A percentile compares a stretch with the other conserved stretches of the same genome.
Conservation (phyloP, 352 stramenopile genomes). For the Phytopythium kandeliae region DNA sequence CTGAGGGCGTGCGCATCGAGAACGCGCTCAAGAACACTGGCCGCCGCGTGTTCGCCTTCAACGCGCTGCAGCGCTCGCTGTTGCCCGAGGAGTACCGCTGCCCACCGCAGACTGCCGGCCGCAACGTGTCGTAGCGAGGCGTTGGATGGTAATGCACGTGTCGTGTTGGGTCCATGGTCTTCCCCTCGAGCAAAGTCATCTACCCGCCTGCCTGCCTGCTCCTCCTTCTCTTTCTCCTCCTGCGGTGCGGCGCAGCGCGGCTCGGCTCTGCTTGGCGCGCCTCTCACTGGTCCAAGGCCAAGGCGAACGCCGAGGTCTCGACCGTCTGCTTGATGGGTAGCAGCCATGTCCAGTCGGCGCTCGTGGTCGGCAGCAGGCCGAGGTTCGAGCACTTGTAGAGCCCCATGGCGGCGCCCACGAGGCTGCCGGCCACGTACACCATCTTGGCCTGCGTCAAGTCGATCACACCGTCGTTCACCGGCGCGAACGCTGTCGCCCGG, state of each 20-base stretch:
- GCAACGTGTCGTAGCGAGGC: constrained; percentile 58
- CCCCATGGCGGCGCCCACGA: constrained; percentile 81
- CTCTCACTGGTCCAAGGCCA: constrained; percentile 24
- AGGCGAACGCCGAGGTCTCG: constrained; percentile 71
- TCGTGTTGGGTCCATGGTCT: background rate
- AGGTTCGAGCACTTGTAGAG: constrained; percentile 93
- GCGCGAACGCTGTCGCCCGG: constrained; percentile 51
- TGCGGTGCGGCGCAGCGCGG: background rate
- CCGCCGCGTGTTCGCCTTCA: constrained; percentile 79
- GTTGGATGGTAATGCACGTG: constrained; percentile 16
- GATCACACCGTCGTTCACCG: constrained; percentile 66
- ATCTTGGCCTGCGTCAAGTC: constrained; percentile 87
- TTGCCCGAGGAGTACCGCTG: constrained; percentile 82
- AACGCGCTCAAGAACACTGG: constrained; percentile 85
- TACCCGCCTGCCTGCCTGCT: too few species aligned
- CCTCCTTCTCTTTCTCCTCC: background rate
- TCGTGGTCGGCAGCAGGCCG: constrained; percentile 89
- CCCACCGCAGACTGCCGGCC: constrained; percentile 67
- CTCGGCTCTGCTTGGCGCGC: too few species aligned
- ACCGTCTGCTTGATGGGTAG: constrained; percentile 78
- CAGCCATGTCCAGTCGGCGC: constrained; percentile 90
- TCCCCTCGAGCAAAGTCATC: too few species aligned
- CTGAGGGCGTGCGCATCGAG: constrained; percentile 79
- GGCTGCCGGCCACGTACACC: constrained; percentile 84
- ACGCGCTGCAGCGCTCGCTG: constrained; percentile 74